Evolutionary conservation across 768 basidiomycete genomes (phyloP), one percentile per base, ranked within the genome.

Genomic region (Tulasnella sp.): DNA sequence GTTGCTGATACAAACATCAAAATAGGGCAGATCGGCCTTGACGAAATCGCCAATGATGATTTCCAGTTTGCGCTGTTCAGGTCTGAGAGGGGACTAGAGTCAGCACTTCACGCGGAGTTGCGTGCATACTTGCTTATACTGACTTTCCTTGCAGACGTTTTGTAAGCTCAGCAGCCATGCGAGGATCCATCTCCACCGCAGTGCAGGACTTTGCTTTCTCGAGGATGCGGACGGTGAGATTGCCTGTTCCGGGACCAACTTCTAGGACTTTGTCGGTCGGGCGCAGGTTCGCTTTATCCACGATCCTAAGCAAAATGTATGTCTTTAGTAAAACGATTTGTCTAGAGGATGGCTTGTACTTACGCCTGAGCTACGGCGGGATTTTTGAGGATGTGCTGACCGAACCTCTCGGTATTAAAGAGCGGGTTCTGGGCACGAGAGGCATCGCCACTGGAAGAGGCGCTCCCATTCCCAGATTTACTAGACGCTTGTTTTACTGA

Each of bases 1-100:
- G 67, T 99, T 99, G 64, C 89, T 92, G 65, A 99, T 98, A 75
- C 94, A 98, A 56, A 96, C 96, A 69, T 98, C 94, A 60, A 99
- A 98, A 71, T 93, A 98, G 8, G 96, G 96, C 17, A 99, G 74
- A 53, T 92, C 88, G n/a, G 86, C 89, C 71, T 98, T 98, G 66
- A 97, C 88, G 67, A 98, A 97, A 70, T 99, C 96, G 48, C 94
- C 96, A 58, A 99, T 86, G 63, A 96, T 81, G 61, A 98, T 83
- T 62, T 96, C 88, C 1, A 99, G 80, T 66, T 94, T 94, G 62
- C 86, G 80, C 69, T 97, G 94, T 66, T 92, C 91, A 2, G 96
- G 91, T 67, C 93, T 99, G 65, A 2, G 7, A 25, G 59, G 19
- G 31, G 6, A 32, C 4, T 17, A n/a, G 19, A 40, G 11, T 34